A percentile compares a stretch with the other conserved stretches of the same genome.
phyloP scores from a whole-genome alignment of 2,329 filamentous ascomycete genomes.

The Decorospora gaudefroyi region DNA sequence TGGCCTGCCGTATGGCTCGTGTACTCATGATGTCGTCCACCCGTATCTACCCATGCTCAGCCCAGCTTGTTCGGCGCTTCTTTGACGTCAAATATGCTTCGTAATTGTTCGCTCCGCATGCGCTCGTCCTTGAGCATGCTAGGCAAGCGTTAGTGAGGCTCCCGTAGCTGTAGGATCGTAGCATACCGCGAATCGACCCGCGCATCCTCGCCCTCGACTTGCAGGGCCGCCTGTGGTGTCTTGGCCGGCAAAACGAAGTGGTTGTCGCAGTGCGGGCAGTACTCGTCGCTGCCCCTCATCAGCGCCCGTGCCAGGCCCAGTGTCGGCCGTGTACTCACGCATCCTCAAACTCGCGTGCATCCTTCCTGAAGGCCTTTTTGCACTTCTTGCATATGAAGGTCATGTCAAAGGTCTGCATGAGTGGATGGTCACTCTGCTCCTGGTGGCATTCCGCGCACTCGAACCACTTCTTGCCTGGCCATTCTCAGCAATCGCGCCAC shows the following conservation, averaged over 20 bases:
- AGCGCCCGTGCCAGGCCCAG: conserved; percentile 8
- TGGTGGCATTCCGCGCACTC: conserved; percentile 94
- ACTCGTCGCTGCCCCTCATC: conserved; percentile 72
- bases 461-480: conserved; percentile 89
- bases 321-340: conserved; percentile 38
- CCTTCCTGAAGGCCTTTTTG: conserved; percentile 96
- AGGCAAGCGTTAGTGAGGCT: conserved; percentile 10
- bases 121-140: conserved; percentile 93
- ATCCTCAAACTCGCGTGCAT: conserved; percentile 89
- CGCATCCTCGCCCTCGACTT: conserved; percentile 89
- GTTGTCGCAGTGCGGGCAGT: conserved; percentile 98
- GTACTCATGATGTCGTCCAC: neutral
- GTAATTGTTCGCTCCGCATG: conserved; percentile 62
- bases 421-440: conserved; percentile 76
- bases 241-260: conserved; percentile 92
- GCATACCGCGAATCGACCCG: conserved; percentile 72
- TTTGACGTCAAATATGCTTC: conserved; percentile 76
- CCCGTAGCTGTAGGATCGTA: no score
- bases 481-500: conserved; percentile 10
- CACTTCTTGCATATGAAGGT: conserved; percentile 98
- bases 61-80: conserved; percentile 76
- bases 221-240: conserved; percentile 78
- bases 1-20: conserved; percentile 1
- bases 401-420: conserved; percentile 84
- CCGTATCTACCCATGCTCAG: conserved; percentile 51